These are phyloP conservation scores for Puccinellia tenuiflora DNA, from an alignment of 176 grass and related monocot species.

Conservation along the genomic window DNA sequence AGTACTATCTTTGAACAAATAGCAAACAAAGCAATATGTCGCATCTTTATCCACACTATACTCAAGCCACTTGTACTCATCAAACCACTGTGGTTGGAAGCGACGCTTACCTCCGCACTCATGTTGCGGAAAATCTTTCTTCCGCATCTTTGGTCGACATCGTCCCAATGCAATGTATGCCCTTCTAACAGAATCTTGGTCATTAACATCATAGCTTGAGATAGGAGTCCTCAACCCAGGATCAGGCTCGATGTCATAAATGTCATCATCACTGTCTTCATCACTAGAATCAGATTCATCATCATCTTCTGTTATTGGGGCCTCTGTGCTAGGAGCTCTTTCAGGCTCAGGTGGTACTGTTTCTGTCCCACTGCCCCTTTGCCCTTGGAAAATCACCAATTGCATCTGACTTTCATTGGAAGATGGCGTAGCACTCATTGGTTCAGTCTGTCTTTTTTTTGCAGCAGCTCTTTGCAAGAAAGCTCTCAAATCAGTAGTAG, in stretches of 20 bases:
- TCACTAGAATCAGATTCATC: neutral
- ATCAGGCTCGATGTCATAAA: neutral
- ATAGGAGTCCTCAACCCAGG: neutral
- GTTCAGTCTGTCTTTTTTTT: too few relatives aligned
- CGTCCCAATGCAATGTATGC: too few relatives aligned
- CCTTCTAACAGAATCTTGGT: neutral
- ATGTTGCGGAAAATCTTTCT: neutral
- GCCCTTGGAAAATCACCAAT: neutral
- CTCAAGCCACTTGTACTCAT: too few relatives aligned
- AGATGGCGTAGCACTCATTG: too few relatives aligned
- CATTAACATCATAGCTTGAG: too few relatives aligned
- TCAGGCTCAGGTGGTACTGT: too few relatives aligned
- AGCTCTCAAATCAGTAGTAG: too few relatives aligned
- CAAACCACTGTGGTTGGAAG: neutral
- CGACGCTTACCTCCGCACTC: neutral
- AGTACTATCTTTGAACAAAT: neutral
- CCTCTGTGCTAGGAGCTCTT: too few relatives aligned
- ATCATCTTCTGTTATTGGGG: too few relatives aligned
- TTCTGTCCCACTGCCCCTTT: neutral
- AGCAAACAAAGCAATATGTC: neutral
- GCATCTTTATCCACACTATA: too few relatives aligned
- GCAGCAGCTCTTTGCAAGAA: too few relatives aligned
- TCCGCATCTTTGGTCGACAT: too few relatives aligned
- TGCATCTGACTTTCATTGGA: neutral
- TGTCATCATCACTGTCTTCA: neutral